These are phyloP conservation scores for Murraya koenigii DNA, from an alignment of 345 rosid species.

Conservation along the genomic window DNA sequence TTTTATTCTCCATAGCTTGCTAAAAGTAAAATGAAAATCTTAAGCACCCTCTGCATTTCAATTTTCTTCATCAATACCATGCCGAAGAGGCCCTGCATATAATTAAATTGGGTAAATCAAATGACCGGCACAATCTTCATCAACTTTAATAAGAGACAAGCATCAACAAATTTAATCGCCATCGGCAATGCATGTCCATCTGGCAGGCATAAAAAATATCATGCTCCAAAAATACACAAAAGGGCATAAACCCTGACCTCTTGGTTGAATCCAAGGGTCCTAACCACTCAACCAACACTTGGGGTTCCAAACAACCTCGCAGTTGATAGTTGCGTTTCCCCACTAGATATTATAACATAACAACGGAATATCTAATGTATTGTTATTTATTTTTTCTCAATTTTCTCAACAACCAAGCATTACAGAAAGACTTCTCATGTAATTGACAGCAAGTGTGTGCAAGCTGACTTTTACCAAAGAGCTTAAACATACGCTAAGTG, in stretches of 20 bases:
- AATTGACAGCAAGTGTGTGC: not conserved
- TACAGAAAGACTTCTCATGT: not conserved
- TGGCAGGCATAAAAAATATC: not conserved
- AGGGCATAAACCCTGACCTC: not conserved
- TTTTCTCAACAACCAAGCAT: not conserved
- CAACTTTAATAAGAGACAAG: not conserved
- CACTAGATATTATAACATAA: not conserved
- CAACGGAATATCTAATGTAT: not conserved
- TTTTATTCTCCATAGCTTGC: not conserved
- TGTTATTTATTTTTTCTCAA: not conserved
- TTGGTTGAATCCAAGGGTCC: not conserved
- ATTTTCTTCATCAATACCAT: not conserved
- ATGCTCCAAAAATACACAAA: not conserved
- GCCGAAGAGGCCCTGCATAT: slow-evolving; percentile 7
- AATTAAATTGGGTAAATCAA: not conserved
- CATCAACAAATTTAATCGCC: not conserved
- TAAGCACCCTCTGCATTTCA: not conserved
- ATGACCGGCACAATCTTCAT: not conserved
- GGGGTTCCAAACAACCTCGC: not conserved
- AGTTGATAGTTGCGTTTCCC: not conserved
- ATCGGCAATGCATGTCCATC: not conserved
- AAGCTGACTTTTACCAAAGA: not conserved
- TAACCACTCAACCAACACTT: not conserved
- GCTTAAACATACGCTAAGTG: not conserved
- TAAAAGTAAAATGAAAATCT: not conserved